These are phyloP conservation scores for Wolfiporia cocos DNA, from an alignment of 1,284 basidiomycete species.

Conservation along the genomic window DNA sequence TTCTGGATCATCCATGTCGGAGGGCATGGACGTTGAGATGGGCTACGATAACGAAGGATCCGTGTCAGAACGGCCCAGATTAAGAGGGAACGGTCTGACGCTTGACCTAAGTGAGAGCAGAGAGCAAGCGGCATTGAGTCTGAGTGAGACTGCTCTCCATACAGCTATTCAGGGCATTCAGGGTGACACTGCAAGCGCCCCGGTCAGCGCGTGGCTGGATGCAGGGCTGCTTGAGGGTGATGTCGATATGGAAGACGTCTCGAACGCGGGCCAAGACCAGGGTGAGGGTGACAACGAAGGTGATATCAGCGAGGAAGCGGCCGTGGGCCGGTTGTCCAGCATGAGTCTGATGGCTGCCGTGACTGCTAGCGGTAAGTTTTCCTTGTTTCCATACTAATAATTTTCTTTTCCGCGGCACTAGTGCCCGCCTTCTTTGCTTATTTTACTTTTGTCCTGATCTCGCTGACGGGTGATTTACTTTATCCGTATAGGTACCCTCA, in stretches of 20 bases:
- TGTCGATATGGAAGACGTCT: constrained; percentile 4
- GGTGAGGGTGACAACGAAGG: constrained; percentile 10
- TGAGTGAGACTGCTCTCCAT: too few species aligned
- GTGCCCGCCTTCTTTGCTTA: too few species aligned
- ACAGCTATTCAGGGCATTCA: not conserved
- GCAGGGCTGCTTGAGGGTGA: constrained; percentile 4
- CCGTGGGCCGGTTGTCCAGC: constrained; percentile 84
- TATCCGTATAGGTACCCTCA: constrained; percentile 48
- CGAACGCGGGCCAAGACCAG: constrained; percentile 3
- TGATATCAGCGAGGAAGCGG: constrained; percentile 59
- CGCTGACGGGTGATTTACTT: constrained; percentile 1
- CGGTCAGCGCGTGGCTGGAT: constrained; percentile 2
- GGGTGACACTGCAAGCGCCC: not conserved
- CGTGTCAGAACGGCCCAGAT: too few species aligned
- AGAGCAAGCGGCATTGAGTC: too few species aligned
- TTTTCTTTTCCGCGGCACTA: not conserved
- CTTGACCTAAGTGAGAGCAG: too few species aligned
- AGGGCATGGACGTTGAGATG: too few species aligned
- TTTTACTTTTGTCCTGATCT: too few species aligned
- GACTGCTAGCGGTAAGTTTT: constrained; percentile 58
- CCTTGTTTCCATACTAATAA: constrained; percentile 7
- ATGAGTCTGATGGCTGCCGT: constrained; percentile 92
- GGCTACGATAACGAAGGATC: too few species aligned
- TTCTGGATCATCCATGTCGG: too few species aligned
- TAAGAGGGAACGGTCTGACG: too few species aligned